Percentiles rank a stretch among this genome's conserved stretches.
Conservation (phyloP, 805 yeast species). For the Kodamaea jinghongensis region DNA sequence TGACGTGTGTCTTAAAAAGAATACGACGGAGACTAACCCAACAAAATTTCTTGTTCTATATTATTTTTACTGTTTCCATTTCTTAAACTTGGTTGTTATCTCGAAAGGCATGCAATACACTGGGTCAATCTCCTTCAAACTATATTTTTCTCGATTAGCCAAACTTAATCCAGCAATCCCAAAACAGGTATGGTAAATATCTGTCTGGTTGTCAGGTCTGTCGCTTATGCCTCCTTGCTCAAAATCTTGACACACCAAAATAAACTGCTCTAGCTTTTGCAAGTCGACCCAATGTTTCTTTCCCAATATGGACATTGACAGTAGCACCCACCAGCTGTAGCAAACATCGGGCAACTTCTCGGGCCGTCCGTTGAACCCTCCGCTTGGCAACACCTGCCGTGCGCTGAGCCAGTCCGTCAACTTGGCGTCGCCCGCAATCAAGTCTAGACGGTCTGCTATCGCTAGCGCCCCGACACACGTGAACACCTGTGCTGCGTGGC, state of each 20-base stretch:
- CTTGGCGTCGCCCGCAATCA: conserved; percentile 40
- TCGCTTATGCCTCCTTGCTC: conserved; percentile 89
- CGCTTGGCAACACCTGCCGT: conserved; percentile 71
- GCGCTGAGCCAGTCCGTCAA: conserved; percentile 88
- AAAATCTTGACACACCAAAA: conserved; percentile 72
- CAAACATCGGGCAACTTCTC: conserved; percentile 97
- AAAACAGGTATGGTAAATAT: conserved; percentile 89
- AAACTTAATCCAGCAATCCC: conserved; percentile 86
- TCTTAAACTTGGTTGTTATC: conserved; percentile 33
- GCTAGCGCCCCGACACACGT: conserved; percentile 82
- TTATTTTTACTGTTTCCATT: conserved; percentile 27
- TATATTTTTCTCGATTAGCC: conserved; percentile 52
- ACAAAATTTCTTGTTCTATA: too few relatives aligned
- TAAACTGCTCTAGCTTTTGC: conserved; percentile 59
- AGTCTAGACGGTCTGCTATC: conserved; percentile 57
- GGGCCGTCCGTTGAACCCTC: conserved; percentile 96
- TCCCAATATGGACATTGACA: conserved; percentile 65
- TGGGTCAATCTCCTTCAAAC: conserved; percentile 72
- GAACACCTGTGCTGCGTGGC: conserved; percentile 90
- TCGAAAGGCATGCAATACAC: conserved; percentile 77
- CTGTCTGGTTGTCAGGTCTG: conserved; percentile 85
- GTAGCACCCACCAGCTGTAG: conserved; percentile 96
- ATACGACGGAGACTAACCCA: too few relatives aligned
- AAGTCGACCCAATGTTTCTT: conserved; percentile 77
- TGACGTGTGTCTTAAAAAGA: too few relatives aligned